These are phyloP conservation scores for Rhizoclosmatium sp. DNA, from an alignment of 192 early-diverging fungal genomes.

Conservation along the genomic window DNA sequence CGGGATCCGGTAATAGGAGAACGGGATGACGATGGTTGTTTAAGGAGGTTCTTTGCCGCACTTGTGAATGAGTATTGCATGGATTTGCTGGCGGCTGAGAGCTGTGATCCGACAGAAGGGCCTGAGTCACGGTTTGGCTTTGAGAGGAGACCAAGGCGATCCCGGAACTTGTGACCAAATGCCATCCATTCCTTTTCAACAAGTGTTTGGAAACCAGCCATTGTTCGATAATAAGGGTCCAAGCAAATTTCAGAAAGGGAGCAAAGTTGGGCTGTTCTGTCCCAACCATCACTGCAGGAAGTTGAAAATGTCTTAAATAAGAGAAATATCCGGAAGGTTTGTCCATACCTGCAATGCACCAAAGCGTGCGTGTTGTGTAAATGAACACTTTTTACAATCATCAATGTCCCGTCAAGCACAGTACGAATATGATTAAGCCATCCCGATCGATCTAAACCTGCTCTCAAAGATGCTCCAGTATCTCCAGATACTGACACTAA, in stretches of 20 bases:
- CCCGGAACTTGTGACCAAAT: conserved; percentile 95
- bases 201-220: conserved; percentile 88
- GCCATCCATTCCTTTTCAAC: conserved; percentile 98
- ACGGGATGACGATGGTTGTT: conserved; percentile 7
- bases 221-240: conserved; percentile 95
- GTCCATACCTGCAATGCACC: conserved; percentile 82
- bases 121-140: conserved; percentile 67
- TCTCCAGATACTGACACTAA: conserved; percentile 21
- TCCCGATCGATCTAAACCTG: conserved; percentile 70
- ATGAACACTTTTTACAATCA: conserved; percentile 85
- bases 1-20: neutral
- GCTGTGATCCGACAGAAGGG: conserved; percentile 46
- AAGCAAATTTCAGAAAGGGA: conserved; percentile 89
- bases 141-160: conserved; percentile 88
- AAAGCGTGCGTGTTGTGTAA: conserved; percentile 81
- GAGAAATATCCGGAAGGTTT: neutral
- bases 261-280: conserved; percentile 93
- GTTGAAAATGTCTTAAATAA: neutral
- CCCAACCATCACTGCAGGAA: conserved; percentile 91
- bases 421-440: conserved; percentile 90
- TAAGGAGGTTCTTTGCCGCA: conserved; percentile 48
- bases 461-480: conserved; percentile 22
- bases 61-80: conserved; percentile 49
- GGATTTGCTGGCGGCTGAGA: conserved; percentile 53
- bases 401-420: conserved; percentile 79